phyloP scores from a whole-genome alignment of 208 protist genomes.

The Leishmania gerbilli region DNA sequence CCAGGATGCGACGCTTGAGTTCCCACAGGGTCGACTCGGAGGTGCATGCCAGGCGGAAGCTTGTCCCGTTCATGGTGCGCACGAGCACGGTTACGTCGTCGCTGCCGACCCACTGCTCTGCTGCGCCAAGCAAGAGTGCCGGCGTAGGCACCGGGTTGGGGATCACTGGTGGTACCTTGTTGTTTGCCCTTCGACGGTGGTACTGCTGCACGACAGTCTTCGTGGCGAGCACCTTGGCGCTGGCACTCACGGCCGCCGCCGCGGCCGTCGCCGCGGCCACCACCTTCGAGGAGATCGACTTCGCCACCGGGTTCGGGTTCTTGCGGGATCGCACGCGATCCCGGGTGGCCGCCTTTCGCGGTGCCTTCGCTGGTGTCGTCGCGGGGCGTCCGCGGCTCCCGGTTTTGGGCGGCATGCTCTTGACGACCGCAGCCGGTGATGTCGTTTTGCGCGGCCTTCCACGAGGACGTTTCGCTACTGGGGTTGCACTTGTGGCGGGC shows the following conservation, averaged over 20 bases:
- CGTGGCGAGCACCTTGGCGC: background rate
- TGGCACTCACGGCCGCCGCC: background rate
- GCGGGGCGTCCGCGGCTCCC: background rate
- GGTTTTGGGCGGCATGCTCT: background rate
- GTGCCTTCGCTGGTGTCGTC: background rate
- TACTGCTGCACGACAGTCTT: constrained; percentile 6
- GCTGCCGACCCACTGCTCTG: background rate
- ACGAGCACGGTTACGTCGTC: constrained; percentile 18
- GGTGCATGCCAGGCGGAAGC: constrained; percentile 18
- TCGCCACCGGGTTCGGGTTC: background rate
- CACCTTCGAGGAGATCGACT: constrained; percentile 1
- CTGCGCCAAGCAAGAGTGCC: background rate
- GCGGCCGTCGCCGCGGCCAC: background rate
- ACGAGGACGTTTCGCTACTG: background rate
- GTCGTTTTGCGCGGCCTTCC: background rate
- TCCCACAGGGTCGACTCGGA: constrained; percentile 13
- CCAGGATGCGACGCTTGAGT: constrained; percentile 30
- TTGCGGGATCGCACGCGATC: background rate
- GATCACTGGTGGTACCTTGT: constrained; percentile 20
- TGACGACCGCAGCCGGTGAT: background rate
- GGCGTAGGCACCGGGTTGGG: constrained; percentile 31
- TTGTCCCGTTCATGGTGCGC: constrained; percentile 34
- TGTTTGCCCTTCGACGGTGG: background rate
- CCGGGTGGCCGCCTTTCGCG: background rate
- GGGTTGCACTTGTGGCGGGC: no score